Evolutionary conservation across 202 grass and related monocot species (phyloP).

Genomic region (Sporobolus alterniflorus): DNA sequence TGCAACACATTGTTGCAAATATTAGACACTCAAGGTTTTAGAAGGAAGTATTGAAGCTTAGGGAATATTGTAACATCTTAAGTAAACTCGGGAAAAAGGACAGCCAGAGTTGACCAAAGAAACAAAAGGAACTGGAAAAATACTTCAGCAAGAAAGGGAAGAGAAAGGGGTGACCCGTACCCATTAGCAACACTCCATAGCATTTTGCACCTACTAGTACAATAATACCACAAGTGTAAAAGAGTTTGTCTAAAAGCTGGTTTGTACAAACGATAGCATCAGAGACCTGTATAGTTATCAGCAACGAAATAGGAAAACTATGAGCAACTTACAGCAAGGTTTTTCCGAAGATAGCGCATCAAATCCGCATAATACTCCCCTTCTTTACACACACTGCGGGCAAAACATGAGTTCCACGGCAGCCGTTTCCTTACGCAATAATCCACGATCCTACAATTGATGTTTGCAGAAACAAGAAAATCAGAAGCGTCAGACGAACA

Average conservation of each 20-base stretch:
- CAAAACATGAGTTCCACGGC: constrained; percentile 75
- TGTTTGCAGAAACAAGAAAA: neutral
- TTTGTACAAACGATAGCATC: neutral
- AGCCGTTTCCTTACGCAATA: constrained; percentile 82
- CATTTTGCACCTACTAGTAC: neutral
- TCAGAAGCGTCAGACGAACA: neutral
- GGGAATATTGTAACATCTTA: neutral
- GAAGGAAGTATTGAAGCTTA: neutral
- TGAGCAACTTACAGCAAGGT: constrained; percentile 70
- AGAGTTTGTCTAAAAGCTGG: neutral
- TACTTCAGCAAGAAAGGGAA: neutral
- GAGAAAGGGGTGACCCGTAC: neutral
- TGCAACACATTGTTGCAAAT: constrained; percentile 39
- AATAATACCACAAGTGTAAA: neutral
- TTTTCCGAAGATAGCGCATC: constrained; percentile 83
- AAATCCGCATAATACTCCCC: constrained; percentile 93
- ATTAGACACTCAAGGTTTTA: constrained; percentile 4
- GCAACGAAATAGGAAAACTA: neutral
- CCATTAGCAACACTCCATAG: neutral
- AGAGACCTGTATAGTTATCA: neutral
- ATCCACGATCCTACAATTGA: constrained; percentile 57
- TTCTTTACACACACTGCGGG: constrained; percentile 79
- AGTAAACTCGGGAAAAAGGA: neutral
- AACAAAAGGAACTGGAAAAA: neutral
- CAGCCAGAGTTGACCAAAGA: neutral